Base-by-base conservation (phyloP, 345 rosid genomes). In the Melastoma malabathricum region DNA sequence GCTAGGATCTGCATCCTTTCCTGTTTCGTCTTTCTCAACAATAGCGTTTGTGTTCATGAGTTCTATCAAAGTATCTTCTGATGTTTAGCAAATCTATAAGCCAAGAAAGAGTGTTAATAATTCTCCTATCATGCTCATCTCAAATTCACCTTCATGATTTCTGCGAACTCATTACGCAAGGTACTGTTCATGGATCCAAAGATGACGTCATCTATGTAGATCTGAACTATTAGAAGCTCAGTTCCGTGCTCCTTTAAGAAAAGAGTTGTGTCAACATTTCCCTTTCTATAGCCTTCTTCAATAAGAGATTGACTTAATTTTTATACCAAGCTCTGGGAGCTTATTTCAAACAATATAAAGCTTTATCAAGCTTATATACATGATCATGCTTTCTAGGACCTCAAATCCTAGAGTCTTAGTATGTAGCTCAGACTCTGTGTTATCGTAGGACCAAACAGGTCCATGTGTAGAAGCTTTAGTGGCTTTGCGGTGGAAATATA, bases 281-380 rank as follows among this genome's bases (percentile, higher is more conserved):
- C 52, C 25, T 20, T 49, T 4, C 12, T 31, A 49, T 7, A 49
- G 13, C 15, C 29, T 1, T 49, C 19, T 22, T 22, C 13, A 16
- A 18, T 20, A 1, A 49, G 27, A 19, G 5, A 49, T 9, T 49
- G 10, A 22, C 31, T 49, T 31, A 49, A 22, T 10, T 31, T 49
- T 22, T 49, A 49, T 49, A 49, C 29, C 14, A 49, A 20, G 31
- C 52, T 18, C 52, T n/a, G n/a, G 25, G 25, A 22, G 25, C 25
- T 22, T 22, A 4, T 22, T 22, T 22, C 25, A 22, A 22, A 22
- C 25, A 22, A 22, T 22, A 22, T 22, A 22, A 22, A 22, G 25
- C 25, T 22, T 22, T 22, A 22, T 4, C 25, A 22, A 22, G 25
- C 25, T 22, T 22, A 22, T 22, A 22, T 22, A 22, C 25, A 22